Base-by-base conservation (phyloP, 345 rosid genomes). In the Citrus medica region DNA sequence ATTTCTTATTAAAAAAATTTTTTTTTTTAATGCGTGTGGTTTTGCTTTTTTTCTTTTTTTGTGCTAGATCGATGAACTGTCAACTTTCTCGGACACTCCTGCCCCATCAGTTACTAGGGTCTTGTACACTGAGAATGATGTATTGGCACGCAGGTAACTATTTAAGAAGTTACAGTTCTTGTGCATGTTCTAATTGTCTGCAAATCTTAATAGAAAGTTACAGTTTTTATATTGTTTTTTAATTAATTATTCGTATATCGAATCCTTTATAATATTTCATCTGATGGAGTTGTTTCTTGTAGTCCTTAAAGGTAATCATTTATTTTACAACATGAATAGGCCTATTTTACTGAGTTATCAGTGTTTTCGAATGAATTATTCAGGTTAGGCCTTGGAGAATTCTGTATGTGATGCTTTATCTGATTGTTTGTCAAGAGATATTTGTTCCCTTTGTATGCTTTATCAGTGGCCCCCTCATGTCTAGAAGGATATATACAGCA, bases 91-190 rank as follows among this genome's bases (percentile, higher is more conserved):
- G 69, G 98, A 95, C 64, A 68, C 97, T 53, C 93, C 96, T 76
- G 88, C 94, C 55, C 97, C 99, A 65, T 88, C 98, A 13, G 97
- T 95, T 25, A 95, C 99, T 1, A 88, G 98, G 88, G 79, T 95
- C 75, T 89, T 95, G 32, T 95, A 93, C 86, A 76, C 92, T 62
- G 90, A 91, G 19, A 90, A 89, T 81, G 99, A 95, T 82, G 91
- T 95, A 30, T 82, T 81, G 79, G 98, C 94, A 3, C 93, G 99
- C 76, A 79, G 99, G 99, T 94, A 70, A 80, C 56, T 19, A 0
- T 42, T 4, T 9, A 42, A 2, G 33, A 51, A 7, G 16, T 37
- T 71, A 32, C 9, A 56, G 3, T 66, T 80, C 12, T 76, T 22
- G 66, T 55, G 63, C 72, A 25, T 63, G 35, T 27, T 72, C 2